phyloP scores from a whole-genome alignment of 768 basidiomycete genomes.

The Sporobolomyces roseus region DNA sequence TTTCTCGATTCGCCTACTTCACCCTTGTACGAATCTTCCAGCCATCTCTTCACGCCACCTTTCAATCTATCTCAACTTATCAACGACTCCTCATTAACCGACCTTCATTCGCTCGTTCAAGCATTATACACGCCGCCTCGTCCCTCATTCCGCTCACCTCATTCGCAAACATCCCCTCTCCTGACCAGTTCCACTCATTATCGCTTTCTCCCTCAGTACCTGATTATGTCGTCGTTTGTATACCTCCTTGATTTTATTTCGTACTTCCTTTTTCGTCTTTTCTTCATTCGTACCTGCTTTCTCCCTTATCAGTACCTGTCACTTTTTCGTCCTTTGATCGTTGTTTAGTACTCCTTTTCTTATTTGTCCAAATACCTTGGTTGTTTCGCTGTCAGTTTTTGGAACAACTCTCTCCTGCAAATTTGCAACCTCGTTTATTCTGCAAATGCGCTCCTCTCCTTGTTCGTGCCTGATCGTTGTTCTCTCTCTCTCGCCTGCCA shows the following conservation, averaged over 20 bases:
- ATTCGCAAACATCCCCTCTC: not conserved
- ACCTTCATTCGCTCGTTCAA: too few relatives aligned
- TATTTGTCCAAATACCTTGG: not conserved
- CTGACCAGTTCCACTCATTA: not conserved
- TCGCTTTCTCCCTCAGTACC: not conserved
- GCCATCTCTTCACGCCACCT: not conserved
- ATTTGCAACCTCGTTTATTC: not conserved
- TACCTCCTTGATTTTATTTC: not conserved
- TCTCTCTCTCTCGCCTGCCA: too few relatives aligned
- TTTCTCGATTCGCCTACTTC: not conserved
- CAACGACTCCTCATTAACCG: too few relatives aligned
- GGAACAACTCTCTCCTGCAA: conserved; percentile 1
- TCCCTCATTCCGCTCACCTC: not conserved
- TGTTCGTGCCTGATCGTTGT: too few relatives aligned
- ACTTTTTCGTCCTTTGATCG: conserved; percentile 7
- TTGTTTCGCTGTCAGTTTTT: too few relatives aligned
- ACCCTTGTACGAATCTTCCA: not conserved
- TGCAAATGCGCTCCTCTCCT: too few relatives aligned
- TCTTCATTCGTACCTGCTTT: conserved; percentile 20
- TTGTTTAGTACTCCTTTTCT: not conserved
- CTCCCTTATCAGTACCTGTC: too few relatives aligned
- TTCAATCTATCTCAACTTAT: not conserved
- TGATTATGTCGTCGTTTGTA: not conserved
- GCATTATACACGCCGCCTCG: too few relatives aligned
- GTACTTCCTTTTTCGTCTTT: not conserved